Conservation (phyloP, 805 yeast genomes). For the Ogataea parapolymorpha region DNA sequence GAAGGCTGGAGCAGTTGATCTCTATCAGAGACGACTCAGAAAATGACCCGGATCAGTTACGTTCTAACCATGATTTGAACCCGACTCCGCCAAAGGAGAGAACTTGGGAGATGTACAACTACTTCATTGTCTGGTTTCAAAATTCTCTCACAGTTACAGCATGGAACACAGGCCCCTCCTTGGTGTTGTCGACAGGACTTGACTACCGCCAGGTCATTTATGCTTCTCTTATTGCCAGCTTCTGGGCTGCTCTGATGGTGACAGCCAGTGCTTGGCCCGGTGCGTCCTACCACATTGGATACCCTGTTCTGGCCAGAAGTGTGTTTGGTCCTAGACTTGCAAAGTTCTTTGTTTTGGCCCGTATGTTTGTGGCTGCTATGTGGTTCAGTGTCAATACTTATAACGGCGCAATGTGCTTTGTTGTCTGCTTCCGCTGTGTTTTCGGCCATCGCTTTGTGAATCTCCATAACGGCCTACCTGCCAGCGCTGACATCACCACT, state of each 20-base stretch:
- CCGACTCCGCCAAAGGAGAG: conserved; percentile 36
- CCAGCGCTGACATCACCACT: conserved; percentile 18
- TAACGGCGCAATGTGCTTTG: conserved; percentile 36
- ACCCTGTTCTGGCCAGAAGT: conserved; percentile 36
- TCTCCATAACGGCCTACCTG: conserved; percentile 21
- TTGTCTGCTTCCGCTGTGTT: conserved; percentile 27
- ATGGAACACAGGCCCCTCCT: conserved; percentile 31
- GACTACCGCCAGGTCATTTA: conserved; percentile 23
- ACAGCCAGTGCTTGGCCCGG: conserved; percentile 19
- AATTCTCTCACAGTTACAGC: conserved; percentile 28
- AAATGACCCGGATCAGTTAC: conserved; percentile 22
- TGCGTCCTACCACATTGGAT: conserved; percentile 34
- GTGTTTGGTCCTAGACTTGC: conserved; percentile 37
- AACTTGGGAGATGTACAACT: conserved; percentile 34
- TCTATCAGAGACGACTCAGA: conserved; percentile 19
- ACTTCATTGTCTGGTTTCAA: conserved; percentile 27
- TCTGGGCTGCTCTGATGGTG: conserved; percentile 14
- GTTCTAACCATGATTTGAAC: conserved; percentile 37
- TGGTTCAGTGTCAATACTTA: conserved; percentile 41
- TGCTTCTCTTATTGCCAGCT: conserved; percentile 15
- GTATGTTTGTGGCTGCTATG: conserved; percentile 36
- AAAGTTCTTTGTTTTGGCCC: conserved; percentile 34
- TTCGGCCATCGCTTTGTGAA: conserved; percentile 22
- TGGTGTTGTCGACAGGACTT: conserved; percentile 24
- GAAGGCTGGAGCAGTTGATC: conserved; percentile 23